phyloP scores from a whole-genome alignment of 106 monocot genomes.

The Xerophyta viscosa region DNA sequence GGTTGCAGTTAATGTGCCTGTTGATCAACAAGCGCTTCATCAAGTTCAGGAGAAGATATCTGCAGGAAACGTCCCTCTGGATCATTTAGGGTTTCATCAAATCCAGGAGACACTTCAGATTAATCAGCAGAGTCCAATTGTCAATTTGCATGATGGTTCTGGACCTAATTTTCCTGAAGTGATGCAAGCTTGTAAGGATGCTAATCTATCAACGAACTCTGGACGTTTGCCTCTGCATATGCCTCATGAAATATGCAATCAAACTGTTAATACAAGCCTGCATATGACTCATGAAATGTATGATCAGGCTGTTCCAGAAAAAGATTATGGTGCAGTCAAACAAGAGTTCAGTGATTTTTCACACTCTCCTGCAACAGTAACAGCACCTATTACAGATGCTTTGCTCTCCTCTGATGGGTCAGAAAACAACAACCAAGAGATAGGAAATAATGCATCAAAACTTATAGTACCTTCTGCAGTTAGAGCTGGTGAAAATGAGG shows the following conservation, averaged over 20 bases:
- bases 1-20: slow-evolving; percentile 16
- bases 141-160: slow-evolving; percentile 12
- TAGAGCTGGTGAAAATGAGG: slow-evolving; percentile 10
- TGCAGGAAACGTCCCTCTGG: slow-evolving; percentile 15
- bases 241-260: slow-evolving; percentile 46
- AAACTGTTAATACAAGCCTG: slow-evolving; percentile 8
- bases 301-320: slow-evolving; percentile 17
- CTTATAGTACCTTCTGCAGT: neutral
- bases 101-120: slow-evolving; percentile 29
- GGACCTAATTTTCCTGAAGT: slow-evolving; percentile 15
- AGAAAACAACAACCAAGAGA: neutral
- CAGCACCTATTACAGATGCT: too few relatives aligned
- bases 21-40: slow-evolving; percentile 15
- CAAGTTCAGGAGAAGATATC: slow-evolving; percentile 14
- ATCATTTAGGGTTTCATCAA: slow-evolving; percentile 20
- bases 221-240: slow-evolving; percentile 13
- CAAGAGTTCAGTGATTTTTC: slow-evolving; percentile 7
- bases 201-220: slow-evolving; percentile 3
- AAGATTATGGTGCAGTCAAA: slow-evolving; percentile 4
- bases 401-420: too few relatives aligned
- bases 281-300: slow-evolving; percentile 45
- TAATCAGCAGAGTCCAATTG: slow-evolving; percentile 19
- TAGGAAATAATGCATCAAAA: slow-evolving; percentile 2
- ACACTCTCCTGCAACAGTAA: slow-evolving; percentile 4
- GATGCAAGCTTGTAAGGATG: slow-evolving; percentile 21